Conservation (phyloP, 2,329 filamentous ascomycete genomes). For the Aspergillus floridensis region DNA sequence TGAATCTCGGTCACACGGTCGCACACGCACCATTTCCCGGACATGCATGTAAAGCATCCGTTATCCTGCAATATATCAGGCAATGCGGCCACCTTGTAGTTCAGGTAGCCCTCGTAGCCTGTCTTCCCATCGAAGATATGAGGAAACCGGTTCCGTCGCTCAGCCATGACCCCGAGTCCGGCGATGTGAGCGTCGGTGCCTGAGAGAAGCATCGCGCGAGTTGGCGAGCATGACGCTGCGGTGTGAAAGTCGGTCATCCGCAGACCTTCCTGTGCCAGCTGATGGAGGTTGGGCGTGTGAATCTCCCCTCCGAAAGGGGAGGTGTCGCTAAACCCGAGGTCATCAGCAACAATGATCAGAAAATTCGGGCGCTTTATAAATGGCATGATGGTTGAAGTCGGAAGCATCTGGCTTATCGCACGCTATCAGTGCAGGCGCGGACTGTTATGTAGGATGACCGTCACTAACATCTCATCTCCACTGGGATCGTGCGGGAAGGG, state of each 20-base stretch:
- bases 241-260: slow-evolving; percentile 60
- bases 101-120: slow-evolving; percentile 54
- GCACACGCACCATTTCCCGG: slow-evolving; percentile 54
- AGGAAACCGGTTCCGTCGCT: slow-evolving; percentile 20
- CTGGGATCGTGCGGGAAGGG: background rate
- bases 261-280: slow-evolving; percentile 43
- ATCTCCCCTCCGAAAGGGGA: slow-evolving; percentile 57
- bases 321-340: slow-evolving; percentile 55
- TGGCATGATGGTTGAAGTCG: too few species aligned
- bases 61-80: slow-evolving; percentile 58
- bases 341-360: slow-evolving; percentile 33
- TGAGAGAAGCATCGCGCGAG: slow-evolving; percentile 34
- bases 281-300: slow-evolving; percentile 54
- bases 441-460: background rate
- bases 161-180: slow-evolving; percentile 32
- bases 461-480: background rate
- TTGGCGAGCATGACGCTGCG: slow-evolving; percentile 56
- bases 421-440: background rate
- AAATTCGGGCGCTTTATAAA: slow-evolving; percentile 24
- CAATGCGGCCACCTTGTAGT: slow-evolving; percentile 57
- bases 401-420: too few species aligned
- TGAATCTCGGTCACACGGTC: too few species aligned
- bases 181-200: slow-evolving; percentile 37
- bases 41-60: slow-evolving; percentile 61
- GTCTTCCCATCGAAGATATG: slow-evolving; percentile 24